These are phyloP conservation scores for Fusarium sp. DNA, from an alignment of 2,329 filamentous ascomycete genomes.

Conservation along the genomic window DNA sequence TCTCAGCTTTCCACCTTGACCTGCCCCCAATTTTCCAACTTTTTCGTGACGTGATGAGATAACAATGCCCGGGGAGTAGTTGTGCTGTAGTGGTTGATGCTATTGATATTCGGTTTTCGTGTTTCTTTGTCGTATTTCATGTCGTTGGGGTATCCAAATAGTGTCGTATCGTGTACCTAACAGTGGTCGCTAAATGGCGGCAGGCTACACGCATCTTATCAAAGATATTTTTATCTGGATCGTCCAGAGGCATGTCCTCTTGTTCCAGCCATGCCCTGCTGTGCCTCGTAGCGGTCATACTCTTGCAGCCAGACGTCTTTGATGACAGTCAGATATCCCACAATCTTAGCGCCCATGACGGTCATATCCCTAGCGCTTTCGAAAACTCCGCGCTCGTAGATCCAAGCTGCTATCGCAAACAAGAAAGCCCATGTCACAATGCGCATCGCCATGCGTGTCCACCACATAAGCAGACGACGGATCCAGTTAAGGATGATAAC, in stretches of 20 bases:
- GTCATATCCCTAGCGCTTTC: slow-evolving; percentile 70
- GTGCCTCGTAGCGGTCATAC: slow-evolving; percentile 67
- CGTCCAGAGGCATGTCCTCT: slow-evolving; percentile 35
- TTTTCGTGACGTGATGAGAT: slow-evolving; percentile 22
- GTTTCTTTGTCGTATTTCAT: slow-evolving; percentile 12
- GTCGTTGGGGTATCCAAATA: slow-evolving; percentile 30
- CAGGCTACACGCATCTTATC: neutral
- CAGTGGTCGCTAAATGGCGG: neutral
- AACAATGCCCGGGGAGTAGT: neutral
- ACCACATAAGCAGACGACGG: slow-evolving; percentile 78
- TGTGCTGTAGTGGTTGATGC: slow-evolving; percentile 1
- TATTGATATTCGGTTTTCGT: slow-evolving; percentile 4
- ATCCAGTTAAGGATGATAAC: slow-evolving; percentile 77
- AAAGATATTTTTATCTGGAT: slow-evolving; percentile 14
- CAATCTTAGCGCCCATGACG: slow-evolving; percentile 56
- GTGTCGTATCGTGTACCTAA: slow-evolving; percentile 4
- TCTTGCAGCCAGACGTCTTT: slow-evolving; percentile 67
- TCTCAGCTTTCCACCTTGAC: slow-evolving; percentile 7
- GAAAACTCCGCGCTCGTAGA: slow-evolving; percentile 74
- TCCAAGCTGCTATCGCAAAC: slow-evolving; percentile 62
- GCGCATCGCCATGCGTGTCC: slow-evolving; percentile 73
- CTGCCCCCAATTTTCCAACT: slow-evolving; percentile 26
- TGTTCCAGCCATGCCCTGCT: slow-evolving; percentile 49
- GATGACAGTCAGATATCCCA: slow-evolving; percentile 60
- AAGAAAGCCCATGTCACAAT: slow-evolving; percentile 73